phyloP scores from a whole-genome alignment of 306 rosid genomes.

The Pterocarpus santalinus region DNA sequence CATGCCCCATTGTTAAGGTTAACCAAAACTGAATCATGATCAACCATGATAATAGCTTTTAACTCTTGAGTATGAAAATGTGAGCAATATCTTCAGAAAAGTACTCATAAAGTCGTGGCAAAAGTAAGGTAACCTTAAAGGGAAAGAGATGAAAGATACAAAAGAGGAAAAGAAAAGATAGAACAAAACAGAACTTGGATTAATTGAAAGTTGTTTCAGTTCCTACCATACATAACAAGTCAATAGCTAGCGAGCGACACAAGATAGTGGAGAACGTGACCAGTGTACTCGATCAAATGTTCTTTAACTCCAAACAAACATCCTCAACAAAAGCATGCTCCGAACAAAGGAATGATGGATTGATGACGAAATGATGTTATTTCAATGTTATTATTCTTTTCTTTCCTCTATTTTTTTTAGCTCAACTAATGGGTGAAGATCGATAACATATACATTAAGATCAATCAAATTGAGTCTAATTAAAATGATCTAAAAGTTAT shows the following conservation, averaged over 20 bases:
- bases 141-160: background rate
- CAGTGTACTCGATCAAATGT: too few relatives aligned
- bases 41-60: background rate
- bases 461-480: too few relatives aligned
- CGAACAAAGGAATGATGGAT: too few relatives aligned
- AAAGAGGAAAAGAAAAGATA: background rate
- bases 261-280: constrained; percentile 36
- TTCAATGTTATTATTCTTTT: too few relatives aligned
- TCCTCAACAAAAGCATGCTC: too few relatives aligned
- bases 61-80: background rate
- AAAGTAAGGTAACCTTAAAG: background rate
- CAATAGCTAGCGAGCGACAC: constrained; percentile 25
- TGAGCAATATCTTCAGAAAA: background rate
- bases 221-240: background rate
- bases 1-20: background rate
- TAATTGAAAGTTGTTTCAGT: background rate
- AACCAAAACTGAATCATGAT: background rate
- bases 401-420: too few relatives aligned
- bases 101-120: constrained; percentile 9
- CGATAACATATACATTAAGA: too few relatives aligned
- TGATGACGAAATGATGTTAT: too few relatives aligned
- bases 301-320: background rate
- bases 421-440: too few relatives aligned
- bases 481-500: too few relatives aligned
- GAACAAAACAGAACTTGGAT: too few relatives aligned